A percentile compares a stretch with the other conserved stretches of the same genome.
phyloP scores from a whole-genome alignment of 176 grass and related monocot species.

The Eragrostis nindensis region DNA sequence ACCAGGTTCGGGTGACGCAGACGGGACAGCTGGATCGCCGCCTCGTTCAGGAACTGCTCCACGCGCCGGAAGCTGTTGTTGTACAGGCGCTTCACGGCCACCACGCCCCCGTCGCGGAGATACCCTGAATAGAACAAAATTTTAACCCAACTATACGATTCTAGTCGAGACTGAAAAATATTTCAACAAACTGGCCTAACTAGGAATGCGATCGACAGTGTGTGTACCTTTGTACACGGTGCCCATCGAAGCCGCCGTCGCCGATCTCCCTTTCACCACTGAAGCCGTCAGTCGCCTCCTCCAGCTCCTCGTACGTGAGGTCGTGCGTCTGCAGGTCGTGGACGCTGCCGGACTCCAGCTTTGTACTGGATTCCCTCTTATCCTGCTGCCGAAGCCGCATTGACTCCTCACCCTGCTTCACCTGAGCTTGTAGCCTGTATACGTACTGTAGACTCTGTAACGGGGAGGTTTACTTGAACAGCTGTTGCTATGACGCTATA shows the following conservation, averaged over 20 bases:
- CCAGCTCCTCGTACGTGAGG: slow-evolving; percentile 77
- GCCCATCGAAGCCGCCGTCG: slow-evolving; percentile 88
- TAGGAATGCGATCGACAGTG: not conserved
- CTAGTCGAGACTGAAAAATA: no score
- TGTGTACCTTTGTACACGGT: slow-evolving; percentile 81
- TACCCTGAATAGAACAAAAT: no score
- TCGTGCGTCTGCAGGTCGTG: slow-evolving; percentile 55
- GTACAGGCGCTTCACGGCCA: slow-evolving; percentile 81
- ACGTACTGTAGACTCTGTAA: slow-evolving; percentile 21
- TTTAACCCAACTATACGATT: no score
- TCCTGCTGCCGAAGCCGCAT: not conserved
- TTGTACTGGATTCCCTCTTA: slow-evolving; percentile 10
- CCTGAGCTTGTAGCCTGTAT: slow-evolving; percentile 34
- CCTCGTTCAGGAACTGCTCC: slow-evolving; percentile 87
- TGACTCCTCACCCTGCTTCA: slow-evolving; percentile 11
- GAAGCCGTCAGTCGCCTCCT: slow-evolving; percentile 74
- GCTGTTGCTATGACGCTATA: not conserved
- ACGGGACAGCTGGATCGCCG: slow-evolving; percentile 64
- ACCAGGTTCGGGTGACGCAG: slow-evolving; percentile 86
- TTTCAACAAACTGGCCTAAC: not conserved
- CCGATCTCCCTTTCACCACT: slow-evolving; percentile 51
- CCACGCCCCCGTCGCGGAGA: slow-evolving; percentile 62
- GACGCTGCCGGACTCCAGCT: slow-evolving; percentile 41
- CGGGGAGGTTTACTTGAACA: not conserved
- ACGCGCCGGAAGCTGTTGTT: slow-evolving; percentile 62